Percentiles rank a stretch among this genome's conserved stretches.
phyloP scores from a whole-genome alignment of 495 filamentous ascomycete genomes.

The Aspergillus sclerotioniger region DNA sequence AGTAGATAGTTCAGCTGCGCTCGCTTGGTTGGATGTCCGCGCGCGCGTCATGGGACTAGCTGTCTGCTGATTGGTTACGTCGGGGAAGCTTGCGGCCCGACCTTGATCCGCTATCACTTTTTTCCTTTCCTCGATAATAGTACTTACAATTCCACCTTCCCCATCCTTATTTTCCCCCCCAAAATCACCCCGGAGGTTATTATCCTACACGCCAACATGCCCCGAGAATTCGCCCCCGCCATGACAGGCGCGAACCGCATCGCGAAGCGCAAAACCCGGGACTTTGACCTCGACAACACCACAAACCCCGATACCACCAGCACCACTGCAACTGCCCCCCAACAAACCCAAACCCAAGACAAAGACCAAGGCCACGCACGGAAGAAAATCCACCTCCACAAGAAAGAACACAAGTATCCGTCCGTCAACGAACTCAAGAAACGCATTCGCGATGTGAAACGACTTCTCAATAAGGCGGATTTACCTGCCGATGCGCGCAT shows the following conservation, averaged over 20 bases:
- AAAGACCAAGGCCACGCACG: not conserved
- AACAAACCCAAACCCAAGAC: slow-evolving; percentile 16
- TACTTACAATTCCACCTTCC: not conserved
- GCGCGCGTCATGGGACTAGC: slow-evolving; percentile 24
- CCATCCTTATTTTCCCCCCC: too few relatives aligned
- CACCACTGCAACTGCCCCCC: too few relatives aligned
- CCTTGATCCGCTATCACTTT: slow-evolving; percentile 24
- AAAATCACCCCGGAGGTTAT: too few relatives aligned
- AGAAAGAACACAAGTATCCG: slow-evolving; percentile 36
- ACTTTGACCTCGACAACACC: slow-evolving; percentile 25
- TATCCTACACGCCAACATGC: too few relatives aligned
- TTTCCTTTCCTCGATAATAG: not conserved
- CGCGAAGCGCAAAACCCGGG: slow-evolving; percentile 33
- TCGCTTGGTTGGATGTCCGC: not conserved
- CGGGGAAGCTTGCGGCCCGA: slow-evolving; percentile 26
- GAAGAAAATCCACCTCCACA: slow-evolving; percentile 18
- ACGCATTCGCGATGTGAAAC: slow-evolving; percentile 51
- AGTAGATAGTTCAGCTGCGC: not conserved
- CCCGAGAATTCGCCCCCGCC: slow-evolving; percentile 9
- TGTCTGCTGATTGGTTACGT: slow-evolving; percentile 31
- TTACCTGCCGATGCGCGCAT: slow-evolving; percentile 73
- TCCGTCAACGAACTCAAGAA: slow-evolving; percentile 53
- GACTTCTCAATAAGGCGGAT: slow-evolving; percentile 58
- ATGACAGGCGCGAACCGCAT: slow-evolving; percentile 17
- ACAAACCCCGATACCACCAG: not conserved